These are phyloP conservation scores for Cyberlindnera mrakii DNA, from an alignment of 805 yeast genomes.

Conservation along the genomic window DNA sequence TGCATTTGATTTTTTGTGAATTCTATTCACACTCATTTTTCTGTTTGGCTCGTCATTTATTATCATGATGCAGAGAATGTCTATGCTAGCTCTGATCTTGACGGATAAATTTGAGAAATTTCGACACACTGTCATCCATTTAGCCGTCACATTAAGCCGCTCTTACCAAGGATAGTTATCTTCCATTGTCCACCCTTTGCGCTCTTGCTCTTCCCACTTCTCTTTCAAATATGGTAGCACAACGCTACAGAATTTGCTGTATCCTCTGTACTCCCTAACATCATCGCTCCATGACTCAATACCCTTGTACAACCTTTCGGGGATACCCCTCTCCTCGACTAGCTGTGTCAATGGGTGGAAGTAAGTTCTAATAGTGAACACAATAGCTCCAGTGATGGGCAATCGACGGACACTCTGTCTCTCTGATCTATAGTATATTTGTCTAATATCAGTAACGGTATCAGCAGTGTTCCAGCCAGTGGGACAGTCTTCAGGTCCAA, in stretches of 20 bases:
- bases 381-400: constrained; percentile 51
- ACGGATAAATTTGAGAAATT: too few species aligned
- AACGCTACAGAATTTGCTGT: constrained; percentile 43
- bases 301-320: constrained; percentile 53
- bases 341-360: constrained; percentile 49
- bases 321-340: constrained; percentile 54
- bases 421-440: constrained; percentile 55
- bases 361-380: constrained; percentile 61
- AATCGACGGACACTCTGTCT: constrained; percentile 58
- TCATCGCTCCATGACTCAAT: constrained; percentile 54
- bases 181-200: constrained; percentile 17
- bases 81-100: too few species aligned
- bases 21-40: too few species aligned
- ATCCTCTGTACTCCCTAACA: constrained; percentile 58
- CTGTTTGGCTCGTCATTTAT: too few species aligned
- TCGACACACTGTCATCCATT: too few species aligned
- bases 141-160: too few species aligned
- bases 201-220: constrained; percentile 31
- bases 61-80: too few species aligned
- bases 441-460: constrained; percentile 39
- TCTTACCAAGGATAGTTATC: constrained; percentile 2
- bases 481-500: constrained; percentile 49
- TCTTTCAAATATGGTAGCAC: constrained; percentile 48
- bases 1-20: too few species aligned
- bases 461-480: constrained; percentile 65